phyloP scores from a whole-genome alignment of 148 eudicot species.

The Nepenthes mirabilis region DNA sequence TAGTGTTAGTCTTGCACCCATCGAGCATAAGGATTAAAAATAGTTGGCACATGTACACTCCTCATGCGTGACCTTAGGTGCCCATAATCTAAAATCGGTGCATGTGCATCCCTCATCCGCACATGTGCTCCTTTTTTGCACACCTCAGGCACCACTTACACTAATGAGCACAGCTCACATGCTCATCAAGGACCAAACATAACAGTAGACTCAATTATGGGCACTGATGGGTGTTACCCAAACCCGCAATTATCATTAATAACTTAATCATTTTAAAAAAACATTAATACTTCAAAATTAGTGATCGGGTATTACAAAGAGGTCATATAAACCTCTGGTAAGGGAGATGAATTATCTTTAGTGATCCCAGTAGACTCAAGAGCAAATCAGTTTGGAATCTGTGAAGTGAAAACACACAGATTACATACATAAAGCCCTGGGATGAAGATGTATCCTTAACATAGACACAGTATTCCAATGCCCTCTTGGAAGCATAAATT shows the following conservation, averaged over 20 bases:
- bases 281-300: slow-evolving; percentile 43
- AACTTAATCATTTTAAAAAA: neutral
- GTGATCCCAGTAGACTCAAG: slow-evolving; percentile 64
- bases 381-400: slow-evolving; percentile 88
- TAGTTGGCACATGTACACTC: too few relatives aligned
- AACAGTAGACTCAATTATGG: too few relatives aligned
- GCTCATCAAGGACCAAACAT: too few relatives aligned
- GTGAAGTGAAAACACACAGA: slow-evolving; percentile 2
- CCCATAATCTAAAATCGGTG: too few relatives aligned
- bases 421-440: neutral
- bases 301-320: slow-evolving; percentile 21
- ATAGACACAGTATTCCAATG: neutral
- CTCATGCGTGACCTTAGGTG: too few relatives aligned
- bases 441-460: slow-evolving; percentile 2
- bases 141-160: too few relatives aligned
- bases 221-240: too few relatives aligned
- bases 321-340: slow-evolving; percentile 73
- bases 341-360: slow-evolving; percentile 71
- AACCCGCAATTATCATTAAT: neutral
- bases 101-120: too few relatives aligned
- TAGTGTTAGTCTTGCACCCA: too few relatives aligned
- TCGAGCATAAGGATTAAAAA: too few relatives aligned
- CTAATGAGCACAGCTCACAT: too few relatives aligned
- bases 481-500: neutral
- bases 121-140: too few relatives aligned